Evolutionary conservation across 2,329 filamentous ascomycete species (phyloP).

Genomic region (Epichloe typhina): DNA sequence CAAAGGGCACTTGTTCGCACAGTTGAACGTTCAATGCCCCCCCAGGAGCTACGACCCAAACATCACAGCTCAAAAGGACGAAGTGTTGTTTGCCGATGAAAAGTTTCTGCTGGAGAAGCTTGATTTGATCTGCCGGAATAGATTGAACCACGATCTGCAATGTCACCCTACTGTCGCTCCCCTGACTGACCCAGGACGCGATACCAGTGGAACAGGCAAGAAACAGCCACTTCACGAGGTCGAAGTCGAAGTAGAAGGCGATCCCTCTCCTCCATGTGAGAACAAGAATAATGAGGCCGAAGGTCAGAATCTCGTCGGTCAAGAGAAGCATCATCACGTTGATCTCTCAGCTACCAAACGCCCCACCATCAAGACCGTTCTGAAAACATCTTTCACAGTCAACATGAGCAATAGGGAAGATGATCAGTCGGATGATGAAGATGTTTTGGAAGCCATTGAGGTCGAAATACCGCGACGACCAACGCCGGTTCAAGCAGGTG

Average conservation of each 20-base stretch:
- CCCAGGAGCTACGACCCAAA: conserved; percentile 56
- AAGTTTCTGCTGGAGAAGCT: conserved; percentile 30
- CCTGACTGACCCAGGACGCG: not conserved
- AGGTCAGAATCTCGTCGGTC: not conserved
- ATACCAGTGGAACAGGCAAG: not conserved
- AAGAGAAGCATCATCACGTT: not conserved
- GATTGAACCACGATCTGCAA: conserved; percentile 19
- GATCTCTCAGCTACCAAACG: not conserved
- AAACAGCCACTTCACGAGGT: not conserved
- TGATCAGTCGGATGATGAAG: conserved; percentile 17
- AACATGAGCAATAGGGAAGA: conserved; percentile 21
- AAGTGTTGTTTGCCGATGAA: conserved; percentile 54
- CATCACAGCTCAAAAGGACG: conserved; percentile 57
- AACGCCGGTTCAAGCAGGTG: not conserved
- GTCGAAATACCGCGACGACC: conserved; percentile 13
- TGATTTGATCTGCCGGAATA: conserved; percentile 26
- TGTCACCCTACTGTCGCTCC: too few relatives aligned
- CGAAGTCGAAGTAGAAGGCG: not conserved
- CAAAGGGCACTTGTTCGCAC: conserved; percentile 44
- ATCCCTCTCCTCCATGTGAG: not conserved
- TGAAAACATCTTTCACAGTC: conserved; percentile 18
- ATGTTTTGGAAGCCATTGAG: conserved; percentile 9
- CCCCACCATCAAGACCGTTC: conserved; percentile 4
- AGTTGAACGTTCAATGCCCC: conserved; percentile 49
- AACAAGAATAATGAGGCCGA: not conserved